Percentiles rank a stretch among this genome's conserved stretches.
These are phyloP conservation scores for Hyaloperonospora brassicae DNA, from an alignment of 352 stramenopile genomes.

Conservation along the genomic window DNA sequence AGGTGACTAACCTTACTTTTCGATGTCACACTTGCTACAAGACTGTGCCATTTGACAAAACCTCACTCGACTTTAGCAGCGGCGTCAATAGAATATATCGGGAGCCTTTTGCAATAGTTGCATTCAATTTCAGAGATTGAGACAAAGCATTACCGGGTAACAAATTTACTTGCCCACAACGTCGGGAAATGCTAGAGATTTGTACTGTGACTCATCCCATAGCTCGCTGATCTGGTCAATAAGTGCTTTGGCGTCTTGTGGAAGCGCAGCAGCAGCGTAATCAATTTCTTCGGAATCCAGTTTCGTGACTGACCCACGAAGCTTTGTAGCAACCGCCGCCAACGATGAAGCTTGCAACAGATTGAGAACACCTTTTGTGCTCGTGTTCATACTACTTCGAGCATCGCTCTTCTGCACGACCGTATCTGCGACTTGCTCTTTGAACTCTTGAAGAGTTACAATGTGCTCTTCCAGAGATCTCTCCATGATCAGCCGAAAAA, in stretches of 20 bases:
- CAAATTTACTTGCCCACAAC: constrained; percentile 3
- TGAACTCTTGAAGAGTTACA: constrained; percentile 72
- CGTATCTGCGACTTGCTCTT: constrained; percentile 57
- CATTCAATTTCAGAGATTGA: no score
- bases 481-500: constrained; percentile 76
- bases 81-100: no score
- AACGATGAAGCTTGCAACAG: constrained; percentile 52
- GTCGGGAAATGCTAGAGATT: constrained; percentile 56
- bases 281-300: constrained; percentile 4
- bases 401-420: constrained; percentile 49
- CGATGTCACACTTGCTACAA: no score
- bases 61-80: no score
- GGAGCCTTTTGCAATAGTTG: no score
- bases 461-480: constrained; percentile 72
- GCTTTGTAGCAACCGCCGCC: constrained; percentile 29
- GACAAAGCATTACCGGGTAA: neutral
- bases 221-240: constrained; percentile 64
- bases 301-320: constrained; percentile 7
- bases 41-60: no score
- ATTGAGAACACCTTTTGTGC: constrained; percentile 53
- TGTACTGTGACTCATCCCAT: constrained; percentile 79
- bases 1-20: no score
- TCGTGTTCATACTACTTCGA: constrained; percentile 51
- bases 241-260: constrained; percentile 33
- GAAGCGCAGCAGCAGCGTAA: constrained; percentile 13